Evolutionary conservation across 306 rosid species (phyloP).

Genomic region (Castanea mollissima): DNA sequence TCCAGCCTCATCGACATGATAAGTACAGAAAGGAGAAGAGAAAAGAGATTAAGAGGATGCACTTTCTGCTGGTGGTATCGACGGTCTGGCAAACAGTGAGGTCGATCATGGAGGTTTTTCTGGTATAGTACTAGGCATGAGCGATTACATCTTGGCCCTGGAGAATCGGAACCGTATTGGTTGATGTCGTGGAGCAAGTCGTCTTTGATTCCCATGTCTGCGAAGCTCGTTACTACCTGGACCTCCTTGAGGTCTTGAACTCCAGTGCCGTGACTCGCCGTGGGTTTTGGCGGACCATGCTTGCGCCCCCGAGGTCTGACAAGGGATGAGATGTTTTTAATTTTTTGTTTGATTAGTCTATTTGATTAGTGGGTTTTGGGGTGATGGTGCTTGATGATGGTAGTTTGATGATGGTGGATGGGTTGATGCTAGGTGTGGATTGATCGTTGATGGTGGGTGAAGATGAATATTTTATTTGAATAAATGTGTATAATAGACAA

Average conservation of each 20-base stretch:
- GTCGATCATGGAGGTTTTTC: conserved; percentile 95
- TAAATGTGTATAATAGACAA: too few species aligned
- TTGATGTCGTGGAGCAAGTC: conserved; percentile 86
- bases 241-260: conserved; percentile 82
- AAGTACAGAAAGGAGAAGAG: too few species aligned
- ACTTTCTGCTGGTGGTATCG: conserved; percentile 81
- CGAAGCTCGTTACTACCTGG: conserved; percentile 75
- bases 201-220: conserved; percentile 89
- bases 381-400: too few species aligned
- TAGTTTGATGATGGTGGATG: too few species aligned
- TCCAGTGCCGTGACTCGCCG: conserved; percentile 53
- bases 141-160: conserved; percentile 96
- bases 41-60: conserved; percentile 18
- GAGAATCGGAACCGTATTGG: conserved; percentile 79
- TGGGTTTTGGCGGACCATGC: conserved; percentile 76
- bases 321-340: neutral
- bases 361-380: too few species aligned
- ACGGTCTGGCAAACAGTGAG: conserved; percentile 87
- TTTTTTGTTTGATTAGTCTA: too few species aligned
- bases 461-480: too few species aligned
- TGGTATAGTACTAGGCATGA: conserved; percentile 97
- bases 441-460: too few species aligned
- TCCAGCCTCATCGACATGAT: too few species aligned
- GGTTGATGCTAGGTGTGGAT: too few species aligned
- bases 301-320: conserved; percentile 48